These are phyloP conservation scores for Penicillium frequentans DNA, from an alignment of 2,329 filamentous ascomycete genomes.

Conservation along the genomic window DNA sequence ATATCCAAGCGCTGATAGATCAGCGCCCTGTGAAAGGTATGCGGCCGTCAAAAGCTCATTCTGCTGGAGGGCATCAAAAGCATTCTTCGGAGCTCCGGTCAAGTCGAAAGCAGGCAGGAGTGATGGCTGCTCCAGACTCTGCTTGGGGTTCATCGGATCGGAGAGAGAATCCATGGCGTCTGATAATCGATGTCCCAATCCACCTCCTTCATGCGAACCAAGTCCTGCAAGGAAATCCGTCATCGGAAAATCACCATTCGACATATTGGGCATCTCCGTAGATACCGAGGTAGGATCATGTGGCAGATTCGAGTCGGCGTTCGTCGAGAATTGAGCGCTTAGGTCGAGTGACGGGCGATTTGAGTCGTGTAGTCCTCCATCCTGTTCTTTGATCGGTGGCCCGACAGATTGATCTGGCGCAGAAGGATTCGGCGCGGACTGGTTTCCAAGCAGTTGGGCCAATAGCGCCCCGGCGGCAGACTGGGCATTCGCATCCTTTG, in stretches of 20 bases:
- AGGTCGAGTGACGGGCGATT: constrained; percentile 9
- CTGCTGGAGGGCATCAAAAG: constrained; percentile 40
- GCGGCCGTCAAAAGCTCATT: constrained; percentile 42
- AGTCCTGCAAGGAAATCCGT: constrained; percentile 17
- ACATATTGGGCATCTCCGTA: constrained; percentile 15
- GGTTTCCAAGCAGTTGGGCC: constrained; percentile 42
- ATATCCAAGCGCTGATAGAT: constrained; percentile 37
- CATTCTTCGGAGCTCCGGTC: constrained; percentile 31
- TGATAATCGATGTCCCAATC: constrained; percentile 10
- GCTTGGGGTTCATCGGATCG: constrained; percentile 35
- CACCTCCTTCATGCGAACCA: constrained; percentile 11
- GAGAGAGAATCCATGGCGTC: constrained; percentile 32
- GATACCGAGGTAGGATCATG: constrained; percentile 14
- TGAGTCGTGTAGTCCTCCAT: constrained; percentile 16
- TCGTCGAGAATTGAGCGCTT: neutral
- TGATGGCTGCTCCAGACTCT: constrained; percentile 31
- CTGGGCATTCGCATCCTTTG: constrained; percentile 38
- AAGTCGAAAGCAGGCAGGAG: constrained; percentile 39
- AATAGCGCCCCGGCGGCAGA: constrained; percentile 43
- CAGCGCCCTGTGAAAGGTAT: constrained; percentile 38
- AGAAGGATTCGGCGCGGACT: constrained; percentile 23
- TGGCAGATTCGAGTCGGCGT: constrained; percentile 8
- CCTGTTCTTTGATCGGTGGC: constrained; percentile 12
- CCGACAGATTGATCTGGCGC: constrained; percentile 14
- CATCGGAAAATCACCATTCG: constrained; percentile 18